Evolutionary conservation across 1,284 basidiomycete genomes (phyloP).

Genomic region (Cystobasidiaceae sp.): DNA sequence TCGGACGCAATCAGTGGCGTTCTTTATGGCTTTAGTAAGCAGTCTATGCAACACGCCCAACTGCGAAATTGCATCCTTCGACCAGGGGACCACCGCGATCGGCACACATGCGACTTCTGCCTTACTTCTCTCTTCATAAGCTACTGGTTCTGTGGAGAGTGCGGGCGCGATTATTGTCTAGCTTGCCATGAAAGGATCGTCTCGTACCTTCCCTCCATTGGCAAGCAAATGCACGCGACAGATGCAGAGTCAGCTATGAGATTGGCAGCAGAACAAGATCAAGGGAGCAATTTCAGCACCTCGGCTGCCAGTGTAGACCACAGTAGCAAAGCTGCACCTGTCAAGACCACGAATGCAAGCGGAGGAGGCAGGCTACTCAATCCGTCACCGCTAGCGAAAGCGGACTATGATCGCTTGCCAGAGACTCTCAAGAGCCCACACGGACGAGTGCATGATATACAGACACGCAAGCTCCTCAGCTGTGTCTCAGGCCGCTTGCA

Average conservation of each 20-base stretch:
- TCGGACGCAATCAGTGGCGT: slow-evolving; percentile 65
- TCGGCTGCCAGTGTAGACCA: no score
- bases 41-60: no score
- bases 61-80: slow-evolving; percentile 61
- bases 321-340: slow-evolving; percentile 1
- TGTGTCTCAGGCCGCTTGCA: not conserved
- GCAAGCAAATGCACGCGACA: not conserved
- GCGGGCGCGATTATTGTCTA: slow-evolving; percentile 81
- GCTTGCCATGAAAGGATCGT: slow-evolving; percentile 59
- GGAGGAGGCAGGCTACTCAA: not conserved
- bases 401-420: not conserved
- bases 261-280: not conserved
- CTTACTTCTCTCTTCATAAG: slow-evolving; percentile 84
- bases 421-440: not conserved
- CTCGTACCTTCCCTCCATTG: slow-evolving; percentile 34
- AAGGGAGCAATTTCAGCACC: not conserved
- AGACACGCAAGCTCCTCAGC: not conserved
- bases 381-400: not conserved
- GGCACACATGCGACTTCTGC: slow-evolving; percentile 83
- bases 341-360: not conserved
- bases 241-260: not conserved
- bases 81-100: slow-evolving; percentile 67
- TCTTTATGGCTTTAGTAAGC: no score
- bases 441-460: not conserved
- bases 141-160: slow-evolving; percentile 81